Percentiles rank a stretch among this genome's conserved stretches.
phyloP scores from a whole-genome alignment of 2,329 filamentous ascomycete genomes.

The Grosmannia serpens region DNA sequence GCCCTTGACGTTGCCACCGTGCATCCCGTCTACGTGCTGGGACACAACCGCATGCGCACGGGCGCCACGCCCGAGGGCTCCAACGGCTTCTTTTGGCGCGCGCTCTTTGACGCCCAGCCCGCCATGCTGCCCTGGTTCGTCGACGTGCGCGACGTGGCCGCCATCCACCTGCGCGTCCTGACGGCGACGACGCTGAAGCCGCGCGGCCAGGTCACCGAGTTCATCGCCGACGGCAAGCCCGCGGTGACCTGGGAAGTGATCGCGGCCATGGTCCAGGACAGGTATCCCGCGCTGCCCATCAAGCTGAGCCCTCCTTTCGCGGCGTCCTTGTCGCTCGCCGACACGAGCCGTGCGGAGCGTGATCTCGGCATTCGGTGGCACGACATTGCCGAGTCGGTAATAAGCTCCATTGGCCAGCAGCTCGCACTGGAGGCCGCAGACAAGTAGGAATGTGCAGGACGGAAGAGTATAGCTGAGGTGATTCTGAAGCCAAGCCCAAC shows the following conservation, averaged over 20 bases:
- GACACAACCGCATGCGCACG: conserved; percentile 2
- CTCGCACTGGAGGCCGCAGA: background rate
- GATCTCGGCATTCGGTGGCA: background rate
- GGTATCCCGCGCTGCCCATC: background rate
- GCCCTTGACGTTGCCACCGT: conserved; percentile 7
- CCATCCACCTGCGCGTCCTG: background rate
- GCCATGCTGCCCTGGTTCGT: background rate
- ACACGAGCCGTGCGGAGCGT: background rate
- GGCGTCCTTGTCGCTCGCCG: background rate
- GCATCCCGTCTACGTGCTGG: conserved; percentile 7
- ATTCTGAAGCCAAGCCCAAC: no score
- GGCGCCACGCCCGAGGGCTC: conserved; percentile 1
- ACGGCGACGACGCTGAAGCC: background rate
- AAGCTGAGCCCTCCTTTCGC: background rate
- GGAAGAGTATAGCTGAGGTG: no score
- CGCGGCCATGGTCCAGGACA: background rate
- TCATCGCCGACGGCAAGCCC: background rate
- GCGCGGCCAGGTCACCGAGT: background rate
- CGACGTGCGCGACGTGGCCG: conserved; percentile 8
- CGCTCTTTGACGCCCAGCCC: background rate
- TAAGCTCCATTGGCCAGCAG: background rate
- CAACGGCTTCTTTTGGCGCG: background rate
- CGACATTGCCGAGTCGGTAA: background rate
- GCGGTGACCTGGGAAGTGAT: background rate
- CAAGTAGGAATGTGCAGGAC: background rate